Evolutionary conservation across 192 early-diverging fungal species (phyloP).

Genomic region (Podila horticola): DNA sequence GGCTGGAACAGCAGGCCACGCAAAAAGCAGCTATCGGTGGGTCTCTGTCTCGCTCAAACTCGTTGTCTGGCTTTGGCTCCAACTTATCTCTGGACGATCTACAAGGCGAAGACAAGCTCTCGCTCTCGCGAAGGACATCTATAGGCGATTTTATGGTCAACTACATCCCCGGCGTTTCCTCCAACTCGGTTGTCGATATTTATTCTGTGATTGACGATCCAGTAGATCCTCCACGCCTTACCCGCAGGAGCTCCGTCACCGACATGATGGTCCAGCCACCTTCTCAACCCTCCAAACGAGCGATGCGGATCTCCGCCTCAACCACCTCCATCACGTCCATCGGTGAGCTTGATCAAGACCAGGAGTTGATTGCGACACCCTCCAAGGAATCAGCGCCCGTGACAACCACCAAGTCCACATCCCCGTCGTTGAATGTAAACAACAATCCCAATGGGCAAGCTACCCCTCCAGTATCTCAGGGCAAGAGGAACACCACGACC

Average conservation of each 20-base stretch:
- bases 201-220: slow-evolving; percentile 15
- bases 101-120: background rate
- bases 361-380: background rate
- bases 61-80: slow-evolving; percentile 4
- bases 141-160: slow-evolving; percentile 27
- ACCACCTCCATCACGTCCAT: slow-evolving; percentile 15
- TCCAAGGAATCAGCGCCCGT: background rate
- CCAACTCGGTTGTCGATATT: slow-evolving; percentile 9
- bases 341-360: slow-evolving; percentile 2
- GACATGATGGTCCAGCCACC: slow-evolving; percentile 41
- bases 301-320: slow-evolving; percentile 9
- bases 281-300: background rate
- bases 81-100: background rate
- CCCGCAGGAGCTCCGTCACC: slow-evolving; percentile 32
- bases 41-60: slow-evolving; percentile 24
- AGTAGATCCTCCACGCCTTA: slow-evolving; percentile 25
- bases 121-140: slow-evolving; percentile 15
- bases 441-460: background rate
- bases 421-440: background rate
- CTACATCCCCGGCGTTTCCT: slow-evolving; percentile 6
- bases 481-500: background rate
- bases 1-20: slow-evolving; percentile 28
- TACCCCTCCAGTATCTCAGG: background rate
- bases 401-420: background rate
- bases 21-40: background rate